These are phyloP conservation scores for Fusarium verticillioides DNA, from an alignment of 2,329 filamentous ascomycete species.

Conservation along the genomic window DNA sequence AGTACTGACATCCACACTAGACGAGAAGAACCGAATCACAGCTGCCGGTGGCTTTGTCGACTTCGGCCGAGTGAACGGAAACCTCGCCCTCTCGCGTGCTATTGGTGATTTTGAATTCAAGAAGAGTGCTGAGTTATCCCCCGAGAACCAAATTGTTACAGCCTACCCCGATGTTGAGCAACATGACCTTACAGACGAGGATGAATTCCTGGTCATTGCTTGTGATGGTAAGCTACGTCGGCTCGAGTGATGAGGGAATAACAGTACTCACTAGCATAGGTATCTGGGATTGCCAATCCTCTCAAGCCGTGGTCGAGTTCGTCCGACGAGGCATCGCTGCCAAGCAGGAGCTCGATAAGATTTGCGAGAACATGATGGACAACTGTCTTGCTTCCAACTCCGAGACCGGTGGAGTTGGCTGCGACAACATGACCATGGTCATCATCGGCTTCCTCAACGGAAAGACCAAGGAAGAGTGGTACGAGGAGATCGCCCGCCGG, in stretches of 20 bases:
- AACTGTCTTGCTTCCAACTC: slow-evolving; percentile 98
- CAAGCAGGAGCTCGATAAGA: slow-evolving; percentile 92
- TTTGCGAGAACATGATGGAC: slow-evolving; percentile 99
- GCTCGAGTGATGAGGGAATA: slow-evolving; percentile 7
- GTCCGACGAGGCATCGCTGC: slow-evolving; percentile 95
- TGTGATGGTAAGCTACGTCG: slow-evolving; percentile 78
- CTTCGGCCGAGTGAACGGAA: slow-evolving; percentile 98
- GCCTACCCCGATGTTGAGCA: slow-evolving; percentile 94
- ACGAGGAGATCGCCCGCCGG: slow-evolving; percentile 91
- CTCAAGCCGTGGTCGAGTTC: slow-evolving; percentile 96
- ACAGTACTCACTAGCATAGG: slow-evolving; percentile 64
- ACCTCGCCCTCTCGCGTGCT: slow-evolving; percentile 93
- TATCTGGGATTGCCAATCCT: slow-evolving; percentile 99
- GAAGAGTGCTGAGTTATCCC: slow-evolving; percentile 95
- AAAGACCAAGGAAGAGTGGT: slow-evolving; percentile 97
- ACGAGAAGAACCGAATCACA: slow-evolving; percentile 94
- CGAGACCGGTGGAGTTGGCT: slow-evolving; percentile 96
- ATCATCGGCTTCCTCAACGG: slow-evolving; percentile 90
- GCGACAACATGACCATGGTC: slow-evolving; percentile 99
- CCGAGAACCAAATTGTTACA: slow-evolving; percentile 99
- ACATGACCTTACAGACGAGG: slow-evolving; percentile 90
- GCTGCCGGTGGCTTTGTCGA: slow-evolving; percentile 98
- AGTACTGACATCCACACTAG: slow-evolving; percentile 57
- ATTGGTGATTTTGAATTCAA: slow-evolving; percentile 99
- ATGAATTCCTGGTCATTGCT: slow-evolving; percentile 93